Conservation (phyloP, 129 eudicot genomes). For the Chrysanthemum lavandulifolium region DNA sequence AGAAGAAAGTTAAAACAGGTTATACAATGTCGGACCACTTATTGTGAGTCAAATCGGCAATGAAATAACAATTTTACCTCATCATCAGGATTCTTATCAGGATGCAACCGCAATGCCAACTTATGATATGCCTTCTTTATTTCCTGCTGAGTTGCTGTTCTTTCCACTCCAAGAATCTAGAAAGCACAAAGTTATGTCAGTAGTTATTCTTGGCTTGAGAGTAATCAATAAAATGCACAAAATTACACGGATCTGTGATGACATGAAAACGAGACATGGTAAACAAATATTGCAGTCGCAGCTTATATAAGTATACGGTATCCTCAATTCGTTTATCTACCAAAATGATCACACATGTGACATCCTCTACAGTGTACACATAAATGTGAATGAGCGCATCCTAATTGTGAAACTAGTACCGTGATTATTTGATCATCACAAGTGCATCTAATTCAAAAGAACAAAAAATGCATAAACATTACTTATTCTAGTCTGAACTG, state of each 20-base stretch:
- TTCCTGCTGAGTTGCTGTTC: constrained; percentile 68
- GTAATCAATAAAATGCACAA: background rate
- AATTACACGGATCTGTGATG: background rate
- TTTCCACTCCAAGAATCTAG: constrained; percentile 75
- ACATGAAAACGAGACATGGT: background rate
- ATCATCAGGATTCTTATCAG: constrained; percentile 79
- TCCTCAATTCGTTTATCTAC: too few species aligned
- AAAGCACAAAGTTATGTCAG: constrained; percentile 3
- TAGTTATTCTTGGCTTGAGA: background rate
- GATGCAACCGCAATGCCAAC: constrained; percentile 75
- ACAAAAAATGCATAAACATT: too few species aligned
- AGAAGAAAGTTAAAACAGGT: background rate
- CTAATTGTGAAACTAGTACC: too few species aligned
- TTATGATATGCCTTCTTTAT: constrained; percentile 80
- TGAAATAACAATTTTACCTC: constrained; percentile 37
- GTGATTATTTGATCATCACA: too few species aligned
- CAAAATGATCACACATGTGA: too few species aligned
- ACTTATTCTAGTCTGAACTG: too few species aligned
- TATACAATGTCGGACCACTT: background rate
- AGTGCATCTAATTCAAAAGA: too few species aligned
- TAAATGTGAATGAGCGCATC: too few species aligned
- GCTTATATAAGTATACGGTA: too few species aligned
- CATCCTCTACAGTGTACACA: too few species aligned
- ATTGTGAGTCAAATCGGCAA: background rate
- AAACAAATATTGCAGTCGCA: too few species aligned